Conservation (phyloP, 163 green algal genomes). For the Scenedesmus sp. region DNA sequence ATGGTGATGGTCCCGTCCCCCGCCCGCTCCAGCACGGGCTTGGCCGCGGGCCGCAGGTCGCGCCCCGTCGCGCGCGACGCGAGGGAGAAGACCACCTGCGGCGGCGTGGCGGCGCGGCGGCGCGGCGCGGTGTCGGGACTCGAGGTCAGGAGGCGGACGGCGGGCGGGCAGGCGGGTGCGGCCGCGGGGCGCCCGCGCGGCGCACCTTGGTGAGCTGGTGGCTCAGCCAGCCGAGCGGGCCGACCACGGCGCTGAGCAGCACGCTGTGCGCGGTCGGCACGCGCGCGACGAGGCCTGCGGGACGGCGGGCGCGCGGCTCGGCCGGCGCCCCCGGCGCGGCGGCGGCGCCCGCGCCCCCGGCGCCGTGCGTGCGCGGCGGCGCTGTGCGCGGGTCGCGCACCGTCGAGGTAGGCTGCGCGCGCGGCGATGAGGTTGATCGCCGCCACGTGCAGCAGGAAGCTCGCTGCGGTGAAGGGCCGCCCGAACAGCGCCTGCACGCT, state of each 20-base stretch:
- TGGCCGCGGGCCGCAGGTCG: conserved; percentile 15
- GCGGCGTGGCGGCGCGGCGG: no score
- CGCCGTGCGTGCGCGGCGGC: background rate
- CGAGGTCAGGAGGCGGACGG: no score
- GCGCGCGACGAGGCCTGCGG: conserved; percentile 45
- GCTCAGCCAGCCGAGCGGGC: conserved; percentile 60
- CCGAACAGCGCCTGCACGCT: conserved; percentile 78
- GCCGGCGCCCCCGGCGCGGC: no score
- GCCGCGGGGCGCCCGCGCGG: no score
- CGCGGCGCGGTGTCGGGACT: no score
- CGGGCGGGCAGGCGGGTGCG: no score
- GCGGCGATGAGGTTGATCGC: conserved; percentile 89
- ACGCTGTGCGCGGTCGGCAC: conserved; percentile 60
- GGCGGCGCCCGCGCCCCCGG: no score
- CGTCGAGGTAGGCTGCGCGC: conserved; percentile 65
- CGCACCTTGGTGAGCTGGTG: conserved; percentile 57
- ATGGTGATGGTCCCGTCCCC: conserved; percentile 35
- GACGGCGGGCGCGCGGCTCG: no score
- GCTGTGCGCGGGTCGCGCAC: conserved; percentile 32
- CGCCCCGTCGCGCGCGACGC: background rate
- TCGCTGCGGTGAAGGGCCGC: conserved; percentile 76
- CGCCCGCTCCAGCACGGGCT: background rate
- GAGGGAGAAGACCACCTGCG: background rate
- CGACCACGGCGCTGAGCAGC: conserved; percentile 65
- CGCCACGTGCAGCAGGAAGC: conserved; percentile 85